These are phyloP conservation scores for Phoma sp. DNA, from an alignment of 2,329 filamentous ascomycete genomes.

Conservation along the genomic window DNA sequence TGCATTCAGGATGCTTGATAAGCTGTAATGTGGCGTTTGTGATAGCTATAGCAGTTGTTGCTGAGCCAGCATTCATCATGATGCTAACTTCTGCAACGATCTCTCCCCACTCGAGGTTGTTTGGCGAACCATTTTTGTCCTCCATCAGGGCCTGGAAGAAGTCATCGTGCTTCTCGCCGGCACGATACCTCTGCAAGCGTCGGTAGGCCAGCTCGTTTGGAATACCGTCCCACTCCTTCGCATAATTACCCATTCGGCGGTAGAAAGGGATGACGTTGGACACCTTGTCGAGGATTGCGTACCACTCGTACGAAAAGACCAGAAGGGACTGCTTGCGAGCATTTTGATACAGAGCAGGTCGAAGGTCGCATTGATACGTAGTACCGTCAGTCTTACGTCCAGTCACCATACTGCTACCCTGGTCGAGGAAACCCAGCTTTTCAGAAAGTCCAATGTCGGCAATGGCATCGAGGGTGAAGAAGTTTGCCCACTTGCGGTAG, in stretches of 20 bases:
- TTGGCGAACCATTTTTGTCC: conserved; percentile 52
- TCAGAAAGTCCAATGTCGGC: conserved; percentile 62
- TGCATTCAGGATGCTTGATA: conserved; percentile 53
- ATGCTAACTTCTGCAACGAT: conserved; percentile 62
- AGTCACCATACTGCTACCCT: conserved; percentile 54
- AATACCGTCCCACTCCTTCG: conserved; percentile 56
- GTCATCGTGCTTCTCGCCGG: conserved; percentile 63
- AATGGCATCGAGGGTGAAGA: conserved; percentile 64
- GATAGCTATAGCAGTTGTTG: conserved; percentile 61
- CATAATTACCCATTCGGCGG: conserved; percentile 48
- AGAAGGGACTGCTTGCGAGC: conserved; percentile 59
- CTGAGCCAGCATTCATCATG: conserved; percentile 59
- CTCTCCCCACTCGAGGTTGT: conserved; percentile 63
- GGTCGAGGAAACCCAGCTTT: conserved; percentile 59
- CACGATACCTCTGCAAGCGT: conserved; percentile 54
- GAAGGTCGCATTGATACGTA: conserved; percentile 54
- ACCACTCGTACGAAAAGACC: conserved; percentile 60
- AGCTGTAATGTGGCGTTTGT: conserved; percentile 61
- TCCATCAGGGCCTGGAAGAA: conserved; percentile 65
- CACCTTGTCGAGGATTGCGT: conserved; percentile 54
- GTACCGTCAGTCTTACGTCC: conserved; percentile 56
- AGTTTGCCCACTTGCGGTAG: conserved; percentile 60
- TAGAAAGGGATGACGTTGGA: conserved; percentile 57
- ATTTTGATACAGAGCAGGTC: conserved; percentile 59
- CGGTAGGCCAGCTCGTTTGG: conserved; percentile 54